Conservation (phyloP, 2,329 filamentous ascomycete species). For the Chalara sp. region DNA sequence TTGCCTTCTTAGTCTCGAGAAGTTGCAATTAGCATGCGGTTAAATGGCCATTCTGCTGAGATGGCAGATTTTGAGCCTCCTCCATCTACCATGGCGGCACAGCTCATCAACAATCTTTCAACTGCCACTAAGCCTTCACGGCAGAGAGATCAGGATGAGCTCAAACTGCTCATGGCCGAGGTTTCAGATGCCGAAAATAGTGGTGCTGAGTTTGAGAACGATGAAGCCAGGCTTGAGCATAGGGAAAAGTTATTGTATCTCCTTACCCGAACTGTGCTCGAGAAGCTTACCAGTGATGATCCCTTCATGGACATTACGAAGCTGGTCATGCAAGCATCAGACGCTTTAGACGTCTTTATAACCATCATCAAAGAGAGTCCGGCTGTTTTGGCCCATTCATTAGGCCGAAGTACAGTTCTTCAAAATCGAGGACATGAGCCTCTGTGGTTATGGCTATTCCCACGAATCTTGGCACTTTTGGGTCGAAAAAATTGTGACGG, state of each 20-base stretch:
- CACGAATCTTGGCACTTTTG: slow-evolving; percentile 48
- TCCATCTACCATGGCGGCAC: slow-evolving; percentile 80
- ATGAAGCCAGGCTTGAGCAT: slow-evolving; percentile 62
- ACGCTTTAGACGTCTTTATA: slow-evolving; percentile 72
- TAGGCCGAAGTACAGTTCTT: slow-evolving; percentile 35
- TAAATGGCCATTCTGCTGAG: no score
- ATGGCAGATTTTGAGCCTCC: slow-evolving; percentile 31
- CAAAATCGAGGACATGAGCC: slow-evolving; percentile 49
- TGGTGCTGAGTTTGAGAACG: slow-evolving; percentile 35
- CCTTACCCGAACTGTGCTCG: slow-evolving; percentile 71
- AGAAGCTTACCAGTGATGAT: slow-evolving; percentile 60
- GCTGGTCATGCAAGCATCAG: slow-evolving; percentile 52
- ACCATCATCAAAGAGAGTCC: slow-evolving; percentile 72
- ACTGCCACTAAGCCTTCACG: slow-evolving; percentile 54
- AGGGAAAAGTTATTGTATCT: slow-evolving; percentile 84
- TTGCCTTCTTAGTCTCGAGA: no score
- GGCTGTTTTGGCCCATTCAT: slow-evolving; percentile 49
- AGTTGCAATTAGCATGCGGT: no score
- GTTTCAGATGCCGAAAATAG: slow-evolving; percentile 57
- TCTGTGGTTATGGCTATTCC: slow-evolving; percentile 60
- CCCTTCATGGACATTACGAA: slow-evolving; percentile 52
- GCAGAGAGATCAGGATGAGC: slow-evolving; percentile 63
- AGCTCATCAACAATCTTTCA: slow-evolving; percentile 76
- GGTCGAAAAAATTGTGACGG: slow-evolving; percentile 43
- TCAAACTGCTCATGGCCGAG: slow-evolving; percentile 60